A percentile compares a stretch with the other conserved stretches of the same genome.
phyloP scores from a whole-genome alignment of 2,329 filamentous ascomycete species.

The Apiospora pterosperma region DNA sequence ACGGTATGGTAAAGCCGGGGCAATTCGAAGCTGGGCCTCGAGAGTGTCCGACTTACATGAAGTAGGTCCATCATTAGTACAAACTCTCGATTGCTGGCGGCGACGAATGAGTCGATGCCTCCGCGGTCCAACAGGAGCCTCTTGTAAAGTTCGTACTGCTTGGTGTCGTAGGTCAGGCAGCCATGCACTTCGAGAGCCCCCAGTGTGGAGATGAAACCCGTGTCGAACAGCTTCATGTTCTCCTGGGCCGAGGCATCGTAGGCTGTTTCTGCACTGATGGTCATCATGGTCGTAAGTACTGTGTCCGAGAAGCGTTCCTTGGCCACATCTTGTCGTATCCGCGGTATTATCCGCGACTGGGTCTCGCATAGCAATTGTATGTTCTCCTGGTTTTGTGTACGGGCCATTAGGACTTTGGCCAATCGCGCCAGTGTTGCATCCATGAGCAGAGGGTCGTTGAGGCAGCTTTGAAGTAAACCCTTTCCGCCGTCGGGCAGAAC shows the following conservation, averaged over 20 bases:
- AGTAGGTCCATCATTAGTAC: neutral
- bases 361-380: neutral
- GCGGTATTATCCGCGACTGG: neutral
- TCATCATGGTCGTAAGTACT: neutral
- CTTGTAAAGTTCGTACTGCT: neutral
- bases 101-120: neutral
- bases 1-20: neutral
- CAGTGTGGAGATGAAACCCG: neutral
- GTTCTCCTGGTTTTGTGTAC: neutral
- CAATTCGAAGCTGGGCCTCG: neutral
- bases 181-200: neutral
- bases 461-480: neutral
- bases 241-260: neutral
- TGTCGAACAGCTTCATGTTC: neutral
- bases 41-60: neutral
- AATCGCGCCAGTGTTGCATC: neutral
- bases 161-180: neutral
- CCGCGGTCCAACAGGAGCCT: neutral
- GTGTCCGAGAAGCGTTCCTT: neutral
- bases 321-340: neutral
- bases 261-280: neutral
- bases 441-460: neutral
- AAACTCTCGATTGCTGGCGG: neutral
- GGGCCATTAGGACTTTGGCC: neutral
- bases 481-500: neutral